Conservation (phyloP, 495 filamentous ascomycete genomes). For the Neurospora discreta region DNA sequence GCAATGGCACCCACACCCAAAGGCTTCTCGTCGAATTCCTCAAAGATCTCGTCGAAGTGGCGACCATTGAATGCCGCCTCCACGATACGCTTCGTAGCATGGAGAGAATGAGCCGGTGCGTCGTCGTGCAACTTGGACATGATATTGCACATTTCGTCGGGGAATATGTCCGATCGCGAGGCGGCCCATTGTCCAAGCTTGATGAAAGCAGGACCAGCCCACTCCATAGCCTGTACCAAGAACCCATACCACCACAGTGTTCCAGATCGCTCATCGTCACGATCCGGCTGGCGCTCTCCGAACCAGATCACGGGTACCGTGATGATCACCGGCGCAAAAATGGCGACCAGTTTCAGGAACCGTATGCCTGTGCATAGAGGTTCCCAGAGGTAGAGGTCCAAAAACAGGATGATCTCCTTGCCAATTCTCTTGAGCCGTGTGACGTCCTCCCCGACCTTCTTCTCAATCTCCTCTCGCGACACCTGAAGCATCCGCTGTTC, state of each 20-base stretch:
- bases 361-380: conserved; percentile 79
- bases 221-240: conserved; percentile 81
- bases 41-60: conserved; percentile 84
- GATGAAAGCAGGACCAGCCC: conserved; percentile 92
- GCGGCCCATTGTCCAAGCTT: conserved; percentile 99
- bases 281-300: conserved; percentile 47
- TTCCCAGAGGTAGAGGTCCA: conserved; percentile 70
- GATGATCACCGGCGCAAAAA: conserved; percentile 83
- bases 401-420: conserved; percentile 45
- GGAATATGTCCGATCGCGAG: conserved; percentile 93
- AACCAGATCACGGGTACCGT: conserved; percentile 74
- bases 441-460: conserved; percentile 49
- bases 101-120: conserved; percentile 81
- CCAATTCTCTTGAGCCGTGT: conserved; percentile 42
- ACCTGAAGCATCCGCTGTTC: conserved; percentile 79
- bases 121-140: conserved; percentile 96
- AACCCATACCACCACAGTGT: conserved; percentile 95
- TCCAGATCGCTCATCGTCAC: conserved; percentile 59
- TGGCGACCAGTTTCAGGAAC: conserved; percentile 72
- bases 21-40: conserved; percentile 86
- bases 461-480: conserved; percentile 64
- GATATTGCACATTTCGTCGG: conserved; percentile 78
- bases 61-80: conserved; percentile 68
- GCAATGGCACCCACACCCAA: conserved; percentile 94
- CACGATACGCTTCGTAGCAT: conserved; percentile 68